These are phyloP conservation scores for Solanum tarijense DNA, from an alignment of 257 asterid species.

Conservation along the genomic window DNA sequence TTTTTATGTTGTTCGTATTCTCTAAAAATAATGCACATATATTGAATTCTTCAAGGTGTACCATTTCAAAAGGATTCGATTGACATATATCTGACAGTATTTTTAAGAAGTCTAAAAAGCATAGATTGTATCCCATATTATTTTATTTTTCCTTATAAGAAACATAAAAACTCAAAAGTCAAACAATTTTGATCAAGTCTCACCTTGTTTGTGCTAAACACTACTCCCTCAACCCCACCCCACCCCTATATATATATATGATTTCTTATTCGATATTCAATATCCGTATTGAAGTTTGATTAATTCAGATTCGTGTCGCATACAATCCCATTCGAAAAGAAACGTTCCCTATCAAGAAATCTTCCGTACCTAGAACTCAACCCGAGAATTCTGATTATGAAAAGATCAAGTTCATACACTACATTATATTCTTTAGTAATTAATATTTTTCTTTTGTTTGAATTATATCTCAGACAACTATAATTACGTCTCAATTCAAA, in stretches of 20 bases:
- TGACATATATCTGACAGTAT: neutral
- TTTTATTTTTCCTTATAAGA: neutral
- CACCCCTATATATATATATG: no score
- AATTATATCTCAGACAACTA: neutral
- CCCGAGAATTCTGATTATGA: no score
- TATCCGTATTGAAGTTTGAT: neutral
- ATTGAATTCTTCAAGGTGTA: neutral
- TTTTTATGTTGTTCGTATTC: fast-evolving
- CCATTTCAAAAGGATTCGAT: neutral
- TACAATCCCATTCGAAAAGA: fast-evolving
- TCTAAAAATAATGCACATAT: neutral
- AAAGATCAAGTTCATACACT: fast-evolving
- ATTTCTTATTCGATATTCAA: no score
- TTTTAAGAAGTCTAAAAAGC: neutral
- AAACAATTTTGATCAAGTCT: neutral
- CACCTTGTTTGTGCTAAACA: slow-evolving; percentile 9
- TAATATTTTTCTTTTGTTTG: neutral
- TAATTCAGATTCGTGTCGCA: fast-evolving
- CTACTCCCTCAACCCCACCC: neutral
- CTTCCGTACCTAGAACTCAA: neutral
- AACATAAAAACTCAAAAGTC: neutral
- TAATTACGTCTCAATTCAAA: neutral
- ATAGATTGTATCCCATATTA: neutral
- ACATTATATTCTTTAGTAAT: fast-evolving
- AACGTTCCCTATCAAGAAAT: neutral